Conservation (phyloP, 1,139 yeast species). For the Meyerozyma guilliermondii region DNA sequence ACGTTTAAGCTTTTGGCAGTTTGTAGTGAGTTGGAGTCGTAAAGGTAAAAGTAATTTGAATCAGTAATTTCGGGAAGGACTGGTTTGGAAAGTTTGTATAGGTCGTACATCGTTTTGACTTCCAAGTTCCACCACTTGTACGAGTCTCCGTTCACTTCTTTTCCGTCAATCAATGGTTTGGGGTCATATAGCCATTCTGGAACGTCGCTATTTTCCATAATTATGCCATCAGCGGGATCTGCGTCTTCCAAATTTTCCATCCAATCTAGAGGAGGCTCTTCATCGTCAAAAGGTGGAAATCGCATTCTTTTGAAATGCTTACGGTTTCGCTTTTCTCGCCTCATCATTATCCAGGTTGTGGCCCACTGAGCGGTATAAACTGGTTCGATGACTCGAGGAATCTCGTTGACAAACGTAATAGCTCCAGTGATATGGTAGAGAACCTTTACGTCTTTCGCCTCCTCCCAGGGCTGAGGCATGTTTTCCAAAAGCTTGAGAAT, state of each 20-base stretch:
- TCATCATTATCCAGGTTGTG: constrained; percentile 85
- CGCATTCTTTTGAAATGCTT: constrained; percentile 86
- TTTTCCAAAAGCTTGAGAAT: constrained; percentile 82
- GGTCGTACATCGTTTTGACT: constrained; percentile 56
- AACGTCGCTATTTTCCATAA: constrained; percentile 57
- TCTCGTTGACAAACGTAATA: constrained; percentile 89
- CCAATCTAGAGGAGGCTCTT: constrained; percentile 89
- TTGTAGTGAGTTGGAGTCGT: constrained; percentile 71
- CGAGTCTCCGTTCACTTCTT: constrained; percentile 66
- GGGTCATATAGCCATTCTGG: constrained; percentile 79
- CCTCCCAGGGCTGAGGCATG: constrained; percentile 99
- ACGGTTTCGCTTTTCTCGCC: constrained; percentile 89
- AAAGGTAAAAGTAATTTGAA: constrained; percentile 59
- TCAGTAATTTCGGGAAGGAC: constrained; percentile 54
- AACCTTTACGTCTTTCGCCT: constrained; percentile 77
- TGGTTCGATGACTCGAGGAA: constrained; percentile 89
- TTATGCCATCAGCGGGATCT: constrained; percentile 68
- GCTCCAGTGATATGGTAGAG: constrained; percentile 92
- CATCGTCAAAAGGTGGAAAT: constrained; percentile 96
- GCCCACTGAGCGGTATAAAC: constrained; percentile 96
- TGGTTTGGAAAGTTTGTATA: constrained; percentile 66
- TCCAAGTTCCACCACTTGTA: constrained; percentile 70
- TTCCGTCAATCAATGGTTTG: constrained; percentile 63
- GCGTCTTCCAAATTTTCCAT: constrained; percentile 68
- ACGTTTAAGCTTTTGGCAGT: constrained; percentile 88